phyloP scores from a whole-genome alignment of 108 stramenopile species.

The Skeletonema marinoi region DNA sequence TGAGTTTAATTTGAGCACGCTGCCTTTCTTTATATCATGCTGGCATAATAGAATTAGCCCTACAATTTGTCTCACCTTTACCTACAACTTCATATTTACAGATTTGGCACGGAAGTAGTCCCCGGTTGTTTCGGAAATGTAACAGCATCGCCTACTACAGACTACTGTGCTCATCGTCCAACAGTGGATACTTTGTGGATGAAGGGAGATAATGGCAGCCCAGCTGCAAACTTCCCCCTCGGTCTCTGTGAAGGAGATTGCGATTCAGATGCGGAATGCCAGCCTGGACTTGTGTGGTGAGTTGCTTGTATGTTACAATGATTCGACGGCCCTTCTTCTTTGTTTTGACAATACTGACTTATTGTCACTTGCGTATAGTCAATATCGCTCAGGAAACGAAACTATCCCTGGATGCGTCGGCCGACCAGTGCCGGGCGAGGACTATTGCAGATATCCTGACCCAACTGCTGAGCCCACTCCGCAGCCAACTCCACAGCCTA shows the following conservation, averaged over 20 bases:
- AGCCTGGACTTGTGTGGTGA: slow-evolving; percentile 3
- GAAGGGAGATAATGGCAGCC: slow-evolving; percentile 7
- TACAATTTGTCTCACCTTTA: no score
- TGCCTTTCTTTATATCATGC: no score
- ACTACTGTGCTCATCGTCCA: background rate
- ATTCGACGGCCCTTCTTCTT: no score
- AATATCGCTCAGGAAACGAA: background rate
- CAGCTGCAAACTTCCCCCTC: slow-evolving; percentile 4
- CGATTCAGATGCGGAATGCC: slow-evolving; percentile 11
- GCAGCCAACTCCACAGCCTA: background rate
- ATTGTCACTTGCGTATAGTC: background rate
- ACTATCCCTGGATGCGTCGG: background rate
- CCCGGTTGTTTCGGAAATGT: background rate
- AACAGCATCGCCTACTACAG: background rate
- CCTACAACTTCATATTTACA: background rate
- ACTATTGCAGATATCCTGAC: background rate
- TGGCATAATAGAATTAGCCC: no score
- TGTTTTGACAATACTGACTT: background rate
- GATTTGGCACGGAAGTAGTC: background rate
- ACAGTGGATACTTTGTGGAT: background rate
- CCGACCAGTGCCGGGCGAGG: background rate
- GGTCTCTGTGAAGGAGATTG: slow-evolving; percentile 26
- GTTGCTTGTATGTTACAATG: no score
- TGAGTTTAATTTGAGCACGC: no score
- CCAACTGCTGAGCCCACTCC: background rate